Base-by-base conservation (phyloP, 176 grass and related monocot genomes). In the Dactylis glomerata region DNA sequence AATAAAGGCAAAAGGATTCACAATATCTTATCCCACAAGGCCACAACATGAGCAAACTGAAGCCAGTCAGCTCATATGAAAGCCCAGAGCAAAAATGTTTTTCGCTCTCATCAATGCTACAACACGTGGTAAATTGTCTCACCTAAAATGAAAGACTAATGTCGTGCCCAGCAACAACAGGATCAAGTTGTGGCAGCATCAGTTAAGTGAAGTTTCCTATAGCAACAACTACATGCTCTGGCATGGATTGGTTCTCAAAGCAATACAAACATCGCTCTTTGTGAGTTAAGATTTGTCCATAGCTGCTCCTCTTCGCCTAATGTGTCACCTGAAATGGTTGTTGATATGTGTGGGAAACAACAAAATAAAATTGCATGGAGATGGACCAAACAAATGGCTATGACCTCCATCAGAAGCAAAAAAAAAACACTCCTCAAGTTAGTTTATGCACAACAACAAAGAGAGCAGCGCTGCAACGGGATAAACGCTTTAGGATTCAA, bases 171-270 rank as follows among this genome's bases (percentile, higher is more conserved):
- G 79, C 79, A 15, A 93, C 91, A 83, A 93, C 63, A 63, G 93
- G 89, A 65, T 98, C 89, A 54, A 88, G 82, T 77, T 92, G 96
- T 36, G 91, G 96, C 63, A 98, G 80, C 91, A 95, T 98, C 81
- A 98, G 68, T 70, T 98, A 98, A 67, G 86, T 92, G 76, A 98
- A 98, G 86, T 98, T 95, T n/a, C n/a, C n/a, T n/a, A n/a, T n/a
- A n/a, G n/a, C n/a, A n/a, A n/a, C n/a, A n/a, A n/a, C n/a, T n/a
- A 57, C 89, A 88, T 98, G 93, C 36, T 98, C 95, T 82, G 96
- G 96, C 63, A 91, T 92, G 49, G 93, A 95, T 67, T 93, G 91
- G 34, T 95, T 98, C 91, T 95, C 96, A n/a, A 98, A 95, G 81
- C 93, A 98, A 91, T 93, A 95, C 83, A 86, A 36, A 74, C 96